Base-by-base conservation (phyloP, 2,329 filamentous ascomycete species). In the Anthostomella pinea region DNA sequence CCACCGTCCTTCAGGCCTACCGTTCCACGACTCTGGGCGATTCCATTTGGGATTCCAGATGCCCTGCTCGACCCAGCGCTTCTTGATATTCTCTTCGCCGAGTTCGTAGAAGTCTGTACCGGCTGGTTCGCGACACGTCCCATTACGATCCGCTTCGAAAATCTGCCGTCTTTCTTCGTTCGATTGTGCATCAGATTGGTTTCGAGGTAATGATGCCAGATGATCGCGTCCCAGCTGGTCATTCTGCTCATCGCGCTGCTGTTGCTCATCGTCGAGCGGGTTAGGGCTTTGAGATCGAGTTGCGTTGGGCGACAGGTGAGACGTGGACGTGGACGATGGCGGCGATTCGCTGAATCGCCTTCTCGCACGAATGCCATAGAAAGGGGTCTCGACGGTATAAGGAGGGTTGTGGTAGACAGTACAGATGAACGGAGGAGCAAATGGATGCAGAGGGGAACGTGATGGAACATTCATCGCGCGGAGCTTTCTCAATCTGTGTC, bases 41-140 rank as follows among this genome's bases (percentile, higher is more conserved):
- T 29, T 25, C 47, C 49, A 52, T 5, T 41, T 35, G 1, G 39
- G 10, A 8, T 48, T 33, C 49, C 49, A 51, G 21, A 52, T 52
- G 7, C 43, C 45, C 14, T 49, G 48, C 35, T 49, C 38, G 7
- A 46, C 11, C 49, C 49, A 51, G 4, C 30, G 33, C 30, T 43
- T 33, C 27, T 41, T 47, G 6, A 51, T 32, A n/a, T 28, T 36
- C 2, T 29, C 34, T 10, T 9, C 7, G 10, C 14, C 33, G 2
- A 40, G 11, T 5, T 6, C 7, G 18, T 23, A 10, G 17, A 18
- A 3, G 2, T 6, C 15, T n/a, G n/a, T n/a, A 19, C 26, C 25
- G 17, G 17, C 1, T 14, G 23, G 30, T 9, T 29, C 4, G 5
- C 3, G n/a, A 10, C 11, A n/a, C 13, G 19, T 20, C 23, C 6